Evolutionary conservation across 257 asterid genomes (phyloP).

Genomic region (Solanum clarkiae): DNA sequence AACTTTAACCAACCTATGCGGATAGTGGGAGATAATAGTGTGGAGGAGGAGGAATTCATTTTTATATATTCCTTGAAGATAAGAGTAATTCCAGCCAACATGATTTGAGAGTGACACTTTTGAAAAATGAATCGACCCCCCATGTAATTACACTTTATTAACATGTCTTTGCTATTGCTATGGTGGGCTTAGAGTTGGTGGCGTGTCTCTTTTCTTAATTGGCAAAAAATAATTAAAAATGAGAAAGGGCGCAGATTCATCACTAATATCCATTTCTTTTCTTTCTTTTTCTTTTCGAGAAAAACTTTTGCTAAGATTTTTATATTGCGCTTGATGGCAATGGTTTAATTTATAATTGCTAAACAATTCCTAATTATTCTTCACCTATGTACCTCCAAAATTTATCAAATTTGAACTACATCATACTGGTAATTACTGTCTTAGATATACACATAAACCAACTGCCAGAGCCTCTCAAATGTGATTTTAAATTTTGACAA

Average conservation of each 20-base stretch:
- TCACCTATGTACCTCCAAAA: background rate
- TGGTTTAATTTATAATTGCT: background rate
- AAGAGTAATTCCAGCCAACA: no score
- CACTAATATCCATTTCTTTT: background rate
- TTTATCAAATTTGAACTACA: no score
- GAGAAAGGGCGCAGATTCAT: background rate
- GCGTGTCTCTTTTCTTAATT: background rate
- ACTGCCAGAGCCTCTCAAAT: no score
- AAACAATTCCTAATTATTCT: background rate
- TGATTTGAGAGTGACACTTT: no score
- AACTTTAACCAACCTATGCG: no score
- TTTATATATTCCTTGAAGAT: no score
- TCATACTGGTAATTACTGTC: background rate
- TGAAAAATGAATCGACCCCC: no score
- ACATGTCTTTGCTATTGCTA: background rate
- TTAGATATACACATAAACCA: background rate
- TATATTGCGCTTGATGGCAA: background rate
- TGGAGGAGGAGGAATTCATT: no score
- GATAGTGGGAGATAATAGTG: no score
- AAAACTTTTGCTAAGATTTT: background rate
- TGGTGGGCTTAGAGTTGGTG: background rate
- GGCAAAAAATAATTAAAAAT: background rate
- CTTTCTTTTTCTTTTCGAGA: no score
- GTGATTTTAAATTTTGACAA: no score
- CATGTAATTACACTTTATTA: background rate